These are phyloP conservation scores for Aspergillus sp. DNA, from an alignment of 2,329 filamentous ascomycete genomes.

Conservation along the genomic window DNA sequence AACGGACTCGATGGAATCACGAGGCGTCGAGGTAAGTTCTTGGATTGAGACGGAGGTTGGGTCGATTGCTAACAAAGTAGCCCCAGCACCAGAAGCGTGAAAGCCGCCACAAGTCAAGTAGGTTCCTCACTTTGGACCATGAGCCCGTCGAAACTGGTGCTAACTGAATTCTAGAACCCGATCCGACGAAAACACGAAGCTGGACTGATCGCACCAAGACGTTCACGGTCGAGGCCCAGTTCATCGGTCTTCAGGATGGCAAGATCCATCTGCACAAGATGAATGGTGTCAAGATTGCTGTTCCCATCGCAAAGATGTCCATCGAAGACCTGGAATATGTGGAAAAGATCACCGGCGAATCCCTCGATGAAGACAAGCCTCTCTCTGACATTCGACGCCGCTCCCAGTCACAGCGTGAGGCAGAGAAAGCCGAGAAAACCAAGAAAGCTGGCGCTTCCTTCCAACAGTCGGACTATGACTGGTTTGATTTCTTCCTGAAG, in stretches of 20 bases:
- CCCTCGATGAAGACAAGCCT: constrained; percentile 88
- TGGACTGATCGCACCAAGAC: constrained; percentile 96
- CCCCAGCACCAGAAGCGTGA: constrained; percentile 73
- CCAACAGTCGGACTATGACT: constrained; percentile 71
- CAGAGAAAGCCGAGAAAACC: constrained; percentile 31
- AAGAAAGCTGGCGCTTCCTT: constrained; percentile 43
- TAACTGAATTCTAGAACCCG: constrained; percentile 63
- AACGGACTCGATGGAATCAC: constrained; percentile 53
- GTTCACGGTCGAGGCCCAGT: constrained; percentile 96
- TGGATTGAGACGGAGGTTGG: constrained; percentile 20
- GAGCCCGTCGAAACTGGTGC: not conserved
- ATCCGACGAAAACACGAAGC: constrained; percentile 76
- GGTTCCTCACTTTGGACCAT: constrained; percentile 39
- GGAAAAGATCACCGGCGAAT: constrained; percentile 80
- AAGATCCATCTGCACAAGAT: constrained; percentile 98
- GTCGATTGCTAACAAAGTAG: not conserved
- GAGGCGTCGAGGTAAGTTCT: constrained; percentile 69
- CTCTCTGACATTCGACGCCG: constrained; percentile 73
- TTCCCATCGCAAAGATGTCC: constrained; percentile 94
- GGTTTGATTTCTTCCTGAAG: constrained; percentile 97
- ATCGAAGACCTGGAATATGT: constrained; percentile 93
- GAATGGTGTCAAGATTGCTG: constrained; percentile 97
- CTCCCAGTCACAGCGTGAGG: constrained; percentile 12
- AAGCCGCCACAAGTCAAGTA: constrained; percentile 73
- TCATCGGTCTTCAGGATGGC: constrained; percentile 87